Base-by-base conservation (phyloP, 306 rosid species). In the Fagus sylvatica region DNA sequence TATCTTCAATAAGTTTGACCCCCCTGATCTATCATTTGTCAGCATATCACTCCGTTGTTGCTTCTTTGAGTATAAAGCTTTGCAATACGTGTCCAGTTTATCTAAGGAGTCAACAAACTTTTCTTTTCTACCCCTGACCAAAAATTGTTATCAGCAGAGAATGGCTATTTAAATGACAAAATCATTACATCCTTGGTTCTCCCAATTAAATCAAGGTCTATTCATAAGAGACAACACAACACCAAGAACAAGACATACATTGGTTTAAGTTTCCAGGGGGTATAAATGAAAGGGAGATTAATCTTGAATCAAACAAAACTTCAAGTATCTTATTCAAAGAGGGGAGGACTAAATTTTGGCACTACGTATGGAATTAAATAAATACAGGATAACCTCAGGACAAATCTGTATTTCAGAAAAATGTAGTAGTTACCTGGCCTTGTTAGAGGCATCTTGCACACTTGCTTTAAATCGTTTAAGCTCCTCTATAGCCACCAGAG, bases 361-460 rank as follows among this genome's bases (percentile, higher is more conserved):
- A 7, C 17, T 66, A 37, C 2, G 6, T 7, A 37, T 39, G 71
- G 11, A 17, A 37, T 39, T 8, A n/a, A 17, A 66, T 13, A 16
- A 65, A 65, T 8, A 4, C 32, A 43, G 39, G 56, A 43, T 11
- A 69, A 43, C 53, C 34, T 41, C 46, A 67, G 56, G 56, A 10
- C 32, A 73, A 37, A 40, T 41, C 13, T 13, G 74, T 15, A 61
- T 60, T 46, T 69, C 73, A 39, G 56, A 70, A 74, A 83, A 71
- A 22, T 72, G 37, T 74, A 60, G 30, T 76, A 81, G 82, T 82
- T 90, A 94, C 97, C 97, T 94, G 84, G 97, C 93, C 82, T 82
- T 83, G 75, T 55, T 77, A 70, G 91, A 82, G 72, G 90, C 84
- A 76, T 84, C 97, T 77, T 73, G 75, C 49, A 94, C 56, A 56